Conservation (phyloP, 1,284 basidiomycete species). For the Cryptococcus sp. region DNA sequence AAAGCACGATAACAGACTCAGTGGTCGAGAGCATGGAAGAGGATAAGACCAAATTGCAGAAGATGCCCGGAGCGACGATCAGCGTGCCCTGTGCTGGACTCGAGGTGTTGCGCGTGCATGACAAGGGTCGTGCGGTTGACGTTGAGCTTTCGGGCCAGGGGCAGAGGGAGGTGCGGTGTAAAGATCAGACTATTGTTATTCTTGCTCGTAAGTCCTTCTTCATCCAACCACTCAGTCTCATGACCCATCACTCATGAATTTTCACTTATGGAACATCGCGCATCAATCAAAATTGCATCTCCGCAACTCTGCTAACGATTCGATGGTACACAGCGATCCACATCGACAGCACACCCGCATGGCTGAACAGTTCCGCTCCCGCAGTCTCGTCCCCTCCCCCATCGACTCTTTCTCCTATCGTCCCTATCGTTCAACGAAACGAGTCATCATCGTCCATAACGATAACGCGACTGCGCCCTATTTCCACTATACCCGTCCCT, state of each 20-base stretch:
- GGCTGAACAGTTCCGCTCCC: conserved; percentile 6
- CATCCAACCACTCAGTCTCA: not conserved
- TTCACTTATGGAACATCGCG: not conserved
- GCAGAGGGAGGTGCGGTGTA: conserved; percentile 6
- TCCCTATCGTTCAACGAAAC: too few species aligned
- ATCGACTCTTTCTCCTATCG: too few species aligned
- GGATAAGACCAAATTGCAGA: not conserved
- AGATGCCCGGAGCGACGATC: not conserved
- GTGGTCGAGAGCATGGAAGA: conserved; percentile 1
- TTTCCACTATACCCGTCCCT: not conserved
- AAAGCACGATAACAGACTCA: not conserved
- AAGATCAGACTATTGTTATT: not conserved
- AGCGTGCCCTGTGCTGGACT: conserved; percentile 5
- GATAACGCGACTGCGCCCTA: not conserved
- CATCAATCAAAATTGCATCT: too few species aligned
- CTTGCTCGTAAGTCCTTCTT: conserved; percentile 11
- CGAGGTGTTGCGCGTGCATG: conserved; percentile 7
- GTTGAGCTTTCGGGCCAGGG: conserved; percentile 10
- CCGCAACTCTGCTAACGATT: too few species aligned
- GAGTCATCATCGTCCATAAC: conserved; percentile 1
- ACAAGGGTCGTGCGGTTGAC: not conserved
- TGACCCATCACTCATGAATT: not conserved
- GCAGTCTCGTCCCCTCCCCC: conserved; percentile 9
- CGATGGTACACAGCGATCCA: not conserved
- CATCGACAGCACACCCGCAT: not conserved